Evolutionary conservation across 2,329 filamentous ascomycete species (phyloP), one percentile per base, ranked within the genome.

Genomic region (Colletotrichum higginsianum): DNA sequence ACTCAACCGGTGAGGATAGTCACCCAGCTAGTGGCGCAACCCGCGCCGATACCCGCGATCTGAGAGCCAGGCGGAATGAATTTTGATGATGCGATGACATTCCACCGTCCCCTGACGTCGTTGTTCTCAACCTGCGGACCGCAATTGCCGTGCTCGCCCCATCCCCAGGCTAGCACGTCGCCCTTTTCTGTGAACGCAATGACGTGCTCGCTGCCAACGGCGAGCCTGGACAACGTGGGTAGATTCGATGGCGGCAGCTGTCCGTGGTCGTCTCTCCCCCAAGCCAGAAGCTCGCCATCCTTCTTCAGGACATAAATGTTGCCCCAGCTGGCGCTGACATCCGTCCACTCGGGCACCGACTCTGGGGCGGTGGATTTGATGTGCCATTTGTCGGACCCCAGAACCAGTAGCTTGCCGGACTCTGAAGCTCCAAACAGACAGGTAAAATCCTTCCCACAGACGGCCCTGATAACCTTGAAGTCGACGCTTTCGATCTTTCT

Each of bases 101-200:
- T 95, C 86, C 88, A 94, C 71, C 86, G 86, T 12, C 88, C 92
- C 74, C 91, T 92, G 56, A 95, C 90, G 80, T 93, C 89, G 61
- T 90, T 90, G 73, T 87, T 84, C 21, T 87, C 84, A 73, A 90
- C 89, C 15, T 88, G 85, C 46, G 90, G 89, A 3, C 96, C 96
- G 80, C 96, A 99, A 80, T 99, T 99, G 1, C 96, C 96, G 82
- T 99, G 96, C 82, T 98, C 96, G 2, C 95, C 95, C 96, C 96
- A 99, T 23, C 96, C 96, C 94, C 96, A 98, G 1, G 94, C 89
- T 60, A 97, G 82, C 1, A 98, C 90, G 61, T 91, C 88, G 1
- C 90, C 90, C 23, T 87, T 85, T 12, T 82, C 83, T 0, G 93
- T 90, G 35, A 96, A 81, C 11, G 91, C 94, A 73, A 98, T 82